A percentile compares a stretch with the other conserved stretches of the same genome.
These are phyloP conservation scores for Salisapilia sapeloensis DNA, from an alignment of 352 stramenopile species.

Conservation along the genomic window DNA sequence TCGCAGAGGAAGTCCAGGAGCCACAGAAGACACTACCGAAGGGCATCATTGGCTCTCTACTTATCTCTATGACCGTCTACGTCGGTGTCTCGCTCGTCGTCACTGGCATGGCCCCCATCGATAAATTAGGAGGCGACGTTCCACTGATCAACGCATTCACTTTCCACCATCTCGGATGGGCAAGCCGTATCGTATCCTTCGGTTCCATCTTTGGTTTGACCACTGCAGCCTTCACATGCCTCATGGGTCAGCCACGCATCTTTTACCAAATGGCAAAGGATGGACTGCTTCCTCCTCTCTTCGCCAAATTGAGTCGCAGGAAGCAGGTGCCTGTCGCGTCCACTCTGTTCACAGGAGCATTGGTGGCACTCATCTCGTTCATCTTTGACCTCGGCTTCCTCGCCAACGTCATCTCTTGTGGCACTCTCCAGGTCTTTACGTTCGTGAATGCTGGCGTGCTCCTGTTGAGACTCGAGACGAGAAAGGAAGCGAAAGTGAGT, in stretches of 20 bases:
- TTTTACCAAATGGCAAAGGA: conserved; percentile 87
- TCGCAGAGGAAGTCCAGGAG: conserved; percentile 83
- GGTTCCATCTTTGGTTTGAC: conserved; percentile 87
- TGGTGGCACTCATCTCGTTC: conserved; percentile 66
- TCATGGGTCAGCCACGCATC: conserved; percentile 86
- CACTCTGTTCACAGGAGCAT: conserved; percentile 79
- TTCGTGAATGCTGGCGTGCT: conserved; percentile 87
- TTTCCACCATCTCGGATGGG: conserved; percentile 54
- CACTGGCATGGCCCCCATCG: conserved; percentile 70
- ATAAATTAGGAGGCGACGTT: conserved; percentile 49
- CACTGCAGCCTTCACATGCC: conserved; percentile 79
- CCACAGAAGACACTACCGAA: conserved; percentile 82
- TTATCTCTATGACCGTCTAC: conserved; percentile 87
- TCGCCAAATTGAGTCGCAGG: conserved; percentile 33
- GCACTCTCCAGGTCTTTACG: conserved; percentile 85
- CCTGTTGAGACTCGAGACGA: conserved; percentile 47
- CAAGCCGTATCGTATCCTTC: conserved; percentile 73
- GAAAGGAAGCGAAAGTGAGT: conserved; percentile 9
- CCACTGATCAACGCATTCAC: conserved; percentile 75
- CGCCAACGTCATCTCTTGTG: conserved; percentile 85
- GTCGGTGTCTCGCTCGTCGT: conserved; percentile 79
- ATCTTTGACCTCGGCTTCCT: conserved; percentile 85
- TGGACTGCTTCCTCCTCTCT: conserved; percentile 43
- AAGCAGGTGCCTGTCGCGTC: conserved; percentile 57
- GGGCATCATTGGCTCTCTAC: conserved; percentile 82